These are phyloP conservation scores for Grigorovia humatica DNA, from an alignment of 805 yeast species.

Conservation along the genomic window DNA sequence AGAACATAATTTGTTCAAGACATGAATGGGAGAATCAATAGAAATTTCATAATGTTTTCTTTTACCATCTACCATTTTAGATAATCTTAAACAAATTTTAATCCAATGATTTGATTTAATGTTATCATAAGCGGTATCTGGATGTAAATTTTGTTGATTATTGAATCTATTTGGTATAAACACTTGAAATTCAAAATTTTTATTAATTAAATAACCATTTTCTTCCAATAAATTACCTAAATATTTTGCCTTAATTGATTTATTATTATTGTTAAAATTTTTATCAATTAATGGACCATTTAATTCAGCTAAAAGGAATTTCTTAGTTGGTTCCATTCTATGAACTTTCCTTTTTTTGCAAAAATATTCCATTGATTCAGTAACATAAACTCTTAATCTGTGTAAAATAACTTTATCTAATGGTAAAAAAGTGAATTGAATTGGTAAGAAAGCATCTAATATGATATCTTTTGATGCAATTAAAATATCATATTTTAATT, in stretches of 20 bases:
- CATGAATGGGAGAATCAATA: conserved; percentile 88
- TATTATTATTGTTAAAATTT: conserved; percentile 24
- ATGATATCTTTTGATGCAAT: conserved; percentile 85
- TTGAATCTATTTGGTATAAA: conserved; percentile 64
- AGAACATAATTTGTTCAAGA: conserved; percentile 65
- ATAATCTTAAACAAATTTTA: conserved; percentile 73
- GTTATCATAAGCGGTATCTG: conserved; percentile 71
- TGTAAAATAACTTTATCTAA: conserved; percentile 78
- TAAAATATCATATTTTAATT: conserved; percentile 77
- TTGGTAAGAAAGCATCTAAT: conserved; percentile 71
- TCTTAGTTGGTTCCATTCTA: conserved; percentile 80
- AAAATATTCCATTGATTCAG: conserved; percentile 86
- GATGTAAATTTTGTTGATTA: conserved; percentile 53
- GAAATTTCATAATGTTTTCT: conserved; percentile 89
- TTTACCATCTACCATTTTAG: conserved; percentile 54
- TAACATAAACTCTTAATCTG: conserved; percentile 71
- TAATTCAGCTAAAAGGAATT: conserved; percentile 71
- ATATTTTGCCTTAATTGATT: conserved; percentile 29
- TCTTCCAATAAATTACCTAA: conserved; percentile 35
- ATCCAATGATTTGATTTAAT: conserved; percentile 95
- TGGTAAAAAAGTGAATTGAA: conserved; percentile 77
- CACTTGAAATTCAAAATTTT: conserved; percentile 80
- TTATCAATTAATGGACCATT: conserved; percentile 37
- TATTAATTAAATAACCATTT: conserved; percentile 51
- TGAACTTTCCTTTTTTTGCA: conserved; percentile 82